A percentile compares a stretch with the other conserved stretches of the same genome.
Conservation (phyloP, 345 rosid genomes). For the Eucalyptus cloeziana region DNA sequence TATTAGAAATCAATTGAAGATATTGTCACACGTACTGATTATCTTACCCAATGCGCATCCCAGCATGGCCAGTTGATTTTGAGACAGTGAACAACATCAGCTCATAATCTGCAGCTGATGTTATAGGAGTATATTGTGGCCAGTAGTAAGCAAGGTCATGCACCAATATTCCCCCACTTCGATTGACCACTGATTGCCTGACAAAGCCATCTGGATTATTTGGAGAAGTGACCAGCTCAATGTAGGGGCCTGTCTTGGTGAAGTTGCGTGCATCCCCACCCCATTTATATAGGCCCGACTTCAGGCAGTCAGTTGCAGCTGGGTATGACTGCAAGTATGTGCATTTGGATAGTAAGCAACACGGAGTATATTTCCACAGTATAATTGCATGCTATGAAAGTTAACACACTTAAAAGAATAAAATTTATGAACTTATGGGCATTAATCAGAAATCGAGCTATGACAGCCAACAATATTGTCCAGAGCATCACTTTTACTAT, state of each 20-base stretch:
- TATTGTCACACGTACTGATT: neutral
- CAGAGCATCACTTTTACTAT: neutral
- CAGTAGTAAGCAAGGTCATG: conserved; percentile 94
- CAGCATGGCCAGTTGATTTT: conserved; percentile 87
- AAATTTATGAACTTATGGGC: neutral
- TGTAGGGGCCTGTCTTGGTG: conserved; percentile 46
- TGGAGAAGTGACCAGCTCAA: conserved; percentile 92
- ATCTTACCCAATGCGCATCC: conserved; percentile 83
- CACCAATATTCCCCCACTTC: conserved; percentile 52
- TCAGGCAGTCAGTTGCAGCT: conserved; percentile 60
- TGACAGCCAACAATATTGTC: neutral
- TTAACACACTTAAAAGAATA: neutral
- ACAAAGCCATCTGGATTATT: conserved; percentile 81
- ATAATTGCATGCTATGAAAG: neutral
- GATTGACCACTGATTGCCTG: conserved; percentile 61
- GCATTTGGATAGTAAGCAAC: neutral
- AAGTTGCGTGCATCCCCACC: conserved; percentile 73
- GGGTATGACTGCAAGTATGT: conserved; percentile 60
- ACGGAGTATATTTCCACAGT: neutral
- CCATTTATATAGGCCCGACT: conserved; percentile 71
- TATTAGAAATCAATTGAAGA: neutral
- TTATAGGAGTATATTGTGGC: conserved; percentile 90
- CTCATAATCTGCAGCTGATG: conserved; percentile 56
- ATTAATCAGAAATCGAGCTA: neutral
- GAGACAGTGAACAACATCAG: conserved; percentile 83